Base-by-base conservation (phyloP, 139 green algal genomes). In the Pycnococcus provasolii region DNA sequence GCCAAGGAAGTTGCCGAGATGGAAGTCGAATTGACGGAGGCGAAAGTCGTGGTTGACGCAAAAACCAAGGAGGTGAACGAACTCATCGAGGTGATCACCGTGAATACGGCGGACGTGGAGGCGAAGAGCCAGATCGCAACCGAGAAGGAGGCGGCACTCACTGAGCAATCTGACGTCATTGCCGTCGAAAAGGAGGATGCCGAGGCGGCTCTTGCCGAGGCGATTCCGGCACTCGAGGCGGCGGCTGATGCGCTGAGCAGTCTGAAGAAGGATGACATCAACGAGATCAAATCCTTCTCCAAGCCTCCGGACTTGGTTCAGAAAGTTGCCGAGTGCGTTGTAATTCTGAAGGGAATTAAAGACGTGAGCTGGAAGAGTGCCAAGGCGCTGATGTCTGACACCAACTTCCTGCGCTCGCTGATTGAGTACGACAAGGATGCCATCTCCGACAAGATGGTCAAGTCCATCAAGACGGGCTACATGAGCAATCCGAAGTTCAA, bases 241-340 rank as follows among this genome's bases (percentile, higher is more conserved):
- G 88, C 88, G 11, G 86, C 85, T n/a, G 77, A 81, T 5, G 87
- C 87, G 15, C 76, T 95, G 62, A 81, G 85, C 47, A 87, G 90
- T 64, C 66, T 95, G 48, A 88, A 89, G 61, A 89, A 83, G 79
- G 87, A 95, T 57, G 85, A 95, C 62, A 95, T 95, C 74, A 93
- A 83, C 0, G 87, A 93, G 74, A 91, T 95, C 48, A 69, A 83
- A 2, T 91, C 84, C 42, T 95, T 91, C 71, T 80, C 85, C 39
- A 95, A 95, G 73, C 88, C 88, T n/a, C 84, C 88, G 67, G 70
- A 87, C 15, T 67, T 86, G 37, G 87, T 95, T 54, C 87, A 92
- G 72, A 87, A 89, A 77, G 87, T 95, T 48, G 91, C 84, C 67
- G 88, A 95, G 74, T 91, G 85, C 68, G 88, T 95, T 53, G 86